Percentiles rank a stretch among this genome's conserved stretches.
phyloP scores from a whole-genome alignment of 2,329 filamentous ascomycete species.

The Aspergillus bombycis region DNA sequence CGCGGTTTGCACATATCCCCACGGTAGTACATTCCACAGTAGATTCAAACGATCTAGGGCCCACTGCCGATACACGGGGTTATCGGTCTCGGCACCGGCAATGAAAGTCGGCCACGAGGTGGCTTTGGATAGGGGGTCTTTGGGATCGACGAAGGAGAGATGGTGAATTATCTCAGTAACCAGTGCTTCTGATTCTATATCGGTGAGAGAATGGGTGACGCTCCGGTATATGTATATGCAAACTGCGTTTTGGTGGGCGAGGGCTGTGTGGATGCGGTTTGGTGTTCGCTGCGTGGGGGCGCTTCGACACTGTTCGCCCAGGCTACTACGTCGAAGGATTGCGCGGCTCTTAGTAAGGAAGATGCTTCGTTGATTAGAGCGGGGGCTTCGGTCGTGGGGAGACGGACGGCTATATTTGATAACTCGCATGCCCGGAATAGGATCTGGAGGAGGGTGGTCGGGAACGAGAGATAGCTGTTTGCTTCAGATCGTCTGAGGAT shows the following conservation, averaged over 20 bases:
- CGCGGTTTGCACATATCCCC: slow-evolving; percentile 12
- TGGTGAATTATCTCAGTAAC: not conserved
- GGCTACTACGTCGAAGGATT: not conserved
- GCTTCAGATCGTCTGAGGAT: slow-evolving; percentile 6
- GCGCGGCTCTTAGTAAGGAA: not conserved
- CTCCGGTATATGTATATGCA: not conserved
- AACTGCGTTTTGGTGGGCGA: not conserved
- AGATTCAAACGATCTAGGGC: not conserved
- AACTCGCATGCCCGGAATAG: slow-evolving; percentile 12
- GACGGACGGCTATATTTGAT: not conserved
- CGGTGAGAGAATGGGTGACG: not conserved
- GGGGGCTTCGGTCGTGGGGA: not conserved
- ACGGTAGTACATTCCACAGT: slow-evolving; percentile 9
- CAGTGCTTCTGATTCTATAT: not conserved
- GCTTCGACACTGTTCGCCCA: not conserved
- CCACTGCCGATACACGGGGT: not conserved
- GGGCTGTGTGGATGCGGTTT: not conserved
- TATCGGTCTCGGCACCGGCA: slow-evolving; percentile 10
- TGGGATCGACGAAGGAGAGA: not conserved
- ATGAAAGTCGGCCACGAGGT: slow-evolving; percentile 15
- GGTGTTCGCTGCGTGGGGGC: not conserved
- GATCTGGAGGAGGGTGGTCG: slow-evolving; percentile 2
- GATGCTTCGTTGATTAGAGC: not conserved
- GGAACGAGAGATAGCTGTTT: slow-evolving; percentile 9
- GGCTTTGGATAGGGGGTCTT: slow-evolving; percentile 11